phyloP scores from a whole-genome alignment of 2,329 filamentous ascomycete genomes.

The Xylaria multiplex region DNA sequence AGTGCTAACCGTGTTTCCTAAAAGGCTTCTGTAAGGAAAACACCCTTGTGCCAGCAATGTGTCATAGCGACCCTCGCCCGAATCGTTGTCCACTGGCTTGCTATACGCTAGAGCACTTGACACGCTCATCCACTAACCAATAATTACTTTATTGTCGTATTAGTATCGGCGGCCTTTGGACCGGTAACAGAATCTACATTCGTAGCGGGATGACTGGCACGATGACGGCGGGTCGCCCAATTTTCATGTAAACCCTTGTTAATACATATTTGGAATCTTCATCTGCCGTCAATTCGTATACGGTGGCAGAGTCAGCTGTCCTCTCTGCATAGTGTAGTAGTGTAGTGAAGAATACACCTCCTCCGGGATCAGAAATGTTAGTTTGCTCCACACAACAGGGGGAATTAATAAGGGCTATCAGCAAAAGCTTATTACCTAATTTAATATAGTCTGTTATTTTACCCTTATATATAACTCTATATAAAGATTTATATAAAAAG shows the following conservation, averaged over 20 bases:
- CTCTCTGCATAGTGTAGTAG: no score
- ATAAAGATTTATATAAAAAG: no score
- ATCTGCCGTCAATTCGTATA: neutral
- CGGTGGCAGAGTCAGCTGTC: neutral
- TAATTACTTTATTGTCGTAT: neutral
- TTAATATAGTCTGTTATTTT: no score
- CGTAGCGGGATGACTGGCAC: conserved; percentile 8
- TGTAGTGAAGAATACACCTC: neutral
- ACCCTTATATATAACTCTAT: no score
- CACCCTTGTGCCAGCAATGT: conserved; percentile 6
- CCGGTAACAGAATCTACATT: neutral
- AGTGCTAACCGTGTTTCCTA: conserved; percentile 8
- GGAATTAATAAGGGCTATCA: no score
- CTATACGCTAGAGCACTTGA: neutral
- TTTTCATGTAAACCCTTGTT: neutral
- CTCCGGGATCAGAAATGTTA: no score
- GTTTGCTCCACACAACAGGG: no score
- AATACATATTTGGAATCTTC: conserved; percentile 3
- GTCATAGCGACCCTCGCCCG: neutral
- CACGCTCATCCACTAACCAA: neutral
- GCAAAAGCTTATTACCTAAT: no score
- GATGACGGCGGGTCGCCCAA: conserved; percentile 1
- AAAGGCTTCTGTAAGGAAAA: conserved; percentile 9
- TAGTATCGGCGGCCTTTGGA: conserved; percentile 4
- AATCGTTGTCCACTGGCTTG: neutral